These are phyloP conservation scores for Liquidambar formosana DNA, from an alignment of 164 flowering plant species.

Conservation along the genomic window DNA sequence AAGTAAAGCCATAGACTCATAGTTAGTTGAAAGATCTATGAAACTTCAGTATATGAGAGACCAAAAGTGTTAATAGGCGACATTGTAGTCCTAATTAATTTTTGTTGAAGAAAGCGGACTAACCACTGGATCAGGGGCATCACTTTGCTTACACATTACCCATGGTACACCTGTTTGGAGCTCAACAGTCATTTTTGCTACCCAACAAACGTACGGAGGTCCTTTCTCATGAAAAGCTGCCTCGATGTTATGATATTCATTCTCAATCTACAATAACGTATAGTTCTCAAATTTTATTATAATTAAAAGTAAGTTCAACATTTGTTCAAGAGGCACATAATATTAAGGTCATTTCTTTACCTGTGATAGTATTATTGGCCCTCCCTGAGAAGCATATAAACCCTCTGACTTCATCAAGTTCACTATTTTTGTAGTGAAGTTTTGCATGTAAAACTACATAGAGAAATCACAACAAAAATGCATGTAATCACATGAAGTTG, in stretches of 20 bases:
- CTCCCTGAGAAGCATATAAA: constrained; percentile 47
- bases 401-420: constrained; percentile 44
- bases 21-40: not conserved
- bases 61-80: not conserved
- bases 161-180: constrained; percentile 90
- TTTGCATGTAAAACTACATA: constrained; percentile 39
- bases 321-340: not conserved
- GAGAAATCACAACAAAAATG: not conserved
- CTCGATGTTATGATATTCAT: constrained; percentile 73
- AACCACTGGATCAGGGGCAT: constrained; percentile 98
- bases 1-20: not conserved
- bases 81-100: not conserved
- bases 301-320: no score
- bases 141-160: constrained; percentile 95
- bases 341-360: constrained; percentile 11
- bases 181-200: constrained; percentile 77
- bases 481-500: not conserved
- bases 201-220: constrained; percentile 71
- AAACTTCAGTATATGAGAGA: not conserved
- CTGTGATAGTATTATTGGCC: constrained; percentile 49
- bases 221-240: constrained; percentile 53
- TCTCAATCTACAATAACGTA: constrained; percentile 66
- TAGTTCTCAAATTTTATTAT: no score
- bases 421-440: constrained; percentile 39
- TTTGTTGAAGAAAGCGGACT: constrained; percentile 15